Percentiles rank a stretch among this genome's conserved stretches.
Conservation (phyloP, 495 filamentous ascomycete genomes). For the Xylaria intraflava region DNA sequence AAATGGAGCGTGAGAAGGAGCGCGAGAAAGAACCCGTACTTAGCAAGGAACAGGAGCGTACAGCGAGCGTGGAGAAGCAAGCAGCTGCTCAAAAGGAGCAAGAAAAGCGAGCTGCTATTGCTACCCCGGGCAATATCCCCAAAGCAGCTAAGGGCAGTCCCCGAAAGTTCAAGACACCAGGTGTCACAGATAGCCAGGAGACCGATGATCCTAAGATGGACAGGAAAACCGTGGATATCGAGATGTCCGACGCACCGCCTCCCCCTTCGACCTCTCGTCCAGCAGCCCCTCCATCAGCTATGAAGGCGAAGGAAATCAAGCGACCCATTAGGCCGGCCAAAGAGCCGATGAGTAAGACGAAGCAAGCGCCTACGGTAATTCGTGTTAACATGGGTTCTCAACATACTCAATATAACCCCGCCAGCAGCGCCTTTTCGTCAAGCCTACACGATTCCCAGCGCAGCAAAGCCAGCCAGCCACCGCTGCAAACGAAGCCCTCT, state of each 20-base stretch:
- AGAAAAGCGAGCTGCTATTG: slow-evolving; percentile 27
- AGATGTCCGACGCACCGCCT: slow-evolving; percentile 49
- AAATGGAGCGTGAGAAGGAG: slow-evolving; percentile 49
- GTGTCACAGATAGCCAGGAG: slow-evolving; percentile 29
- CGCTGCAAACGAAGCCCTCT: slow-evolving; percentile 59
- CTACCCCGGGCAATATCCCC: slow-evolving; percentile 30
- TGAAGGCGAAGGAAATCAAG: slow-evolving; percentile 51
- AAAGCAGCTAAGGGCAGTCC: slow-evolving; percentile 45
- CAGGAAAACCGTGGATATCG: slow-evolving; percentile 34
- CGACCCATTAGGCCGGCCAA: slow-evolving; percentile 66
- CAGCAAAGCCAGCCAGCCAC: slow-evolving; percentile 61
- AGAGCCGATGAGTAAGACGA: slow-evolving; percentile 56
- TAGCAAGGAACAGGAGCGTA: slow-evolving; percentile 55
- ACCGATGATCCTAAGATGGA: slow-evolving; percentile 33
- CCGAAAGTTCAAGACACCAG: slow-evolving; percentile 43
- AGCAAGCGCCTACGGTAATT: slow-evolving; percentile 73
- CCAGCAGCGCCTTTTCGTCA: slow-evolving; percentile 52
- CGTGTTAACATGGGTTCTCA: slow-evolving; percentile 69
- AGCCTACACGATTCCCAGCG: slow-evolving; percentile 50
- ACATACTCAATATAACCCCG: slow-evolving; percentile 50
- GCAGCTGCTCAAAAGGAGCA: slow-evolving; percentile 37
- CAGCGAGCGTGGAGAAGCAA: slow-evolving; percentile 44
- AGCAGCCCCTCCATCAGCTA: slow-evolving; percentile 36
- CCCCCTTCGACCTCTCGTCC: slow-evolving; percentile 52
- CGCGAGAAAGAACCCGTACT: slow-evolving; percentile 56